phyloP scores from a whole-genome alignment of 2,329 filamentous ascomycete species.

The Whalleya microplaca region DNA sequence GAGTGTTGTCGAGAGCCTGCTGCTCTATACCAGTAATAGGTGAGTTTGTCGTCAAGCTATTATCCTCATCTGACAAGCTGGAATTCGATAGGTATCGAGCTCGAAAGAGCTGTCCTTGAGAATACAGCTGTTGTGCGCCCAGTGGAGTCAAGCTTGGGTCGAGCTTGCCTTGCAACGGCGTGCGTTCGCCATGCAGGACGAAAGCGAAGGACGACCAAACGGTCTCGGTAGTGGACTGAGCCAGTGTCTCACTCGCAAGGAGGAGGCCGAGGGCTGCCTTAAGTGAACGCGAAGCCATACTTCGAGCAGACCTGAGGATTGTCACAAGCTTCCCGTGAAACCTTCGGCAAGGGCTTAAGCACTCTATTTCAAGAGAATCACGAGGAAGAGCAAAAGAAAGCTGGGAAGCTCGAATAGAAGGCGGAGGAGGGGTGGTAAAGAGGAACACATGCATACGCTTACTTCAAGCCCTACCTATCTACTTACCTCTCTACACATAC shows the following conservation, averaged over 20 bases:
- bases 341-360: neutral
- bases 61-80: constrained; percentile 26
- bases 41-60: constrained; percentile 35
- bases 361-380: neutral
- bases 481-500: neutral
- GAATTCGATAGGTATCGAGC: constrained; percentile 49
- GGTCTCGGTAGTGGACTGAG: constrained; percentile 41
- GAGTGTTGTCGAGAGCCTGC: constrained; percentile 52
- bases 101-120: constrained; percentile 53
- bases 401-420: constrained; percentile 9
- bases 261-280: constrained; percentile 17
- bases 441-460: constrained; percentile 5
- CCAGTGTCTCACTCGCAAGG: constrained; percentile 30
- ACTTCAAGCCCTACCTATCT: constrained; percentile 12
- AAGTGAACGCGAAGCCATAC: constrained; percentile 22
- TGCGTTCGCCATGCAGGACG: constrained; percentile 58
- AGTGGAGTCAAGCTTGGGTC: constrained; percentile 50
- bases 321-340: constrained; percentile 1
- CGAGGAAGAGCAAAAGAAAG: constrained; percentile 7
- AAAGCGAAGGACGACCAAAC: constrained; percentile 56
- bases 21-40: constrained; percentile 48
- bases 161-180: constrained; percentile 42
- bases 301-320: neutral
- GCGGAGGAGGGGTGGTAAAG: constrained; percentile 24
- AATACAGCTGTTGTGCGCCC: constrained; percentile 56